Evolutionary conservation across 2,329 filamentous ascomycete genomes (phyloP), one percentile per base, ranked within the genome.

Genomic region (Alternaria metachromatica): DNA sequence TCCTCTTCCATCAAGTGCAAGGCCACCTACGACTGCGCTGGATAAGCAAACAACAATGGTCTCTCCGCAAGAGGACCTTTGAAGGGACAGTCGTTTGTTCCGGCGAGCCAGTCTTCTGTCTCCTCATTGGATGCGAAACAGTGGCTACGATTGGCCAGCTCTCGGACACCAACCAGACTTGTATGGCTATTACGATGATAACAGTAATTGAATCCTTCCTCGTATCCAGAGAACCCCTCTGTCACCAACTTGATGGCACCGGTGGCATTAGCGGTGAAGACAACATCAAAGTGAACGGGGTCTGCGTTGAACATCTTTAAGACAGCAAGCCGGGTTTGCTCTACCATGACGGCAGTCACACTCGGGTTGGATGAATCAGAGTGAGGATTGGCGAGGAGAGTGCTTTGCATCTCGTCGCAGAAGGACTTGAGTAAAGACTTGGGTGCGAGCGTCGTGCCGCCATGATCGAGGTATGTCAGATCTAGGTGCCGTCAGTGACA

Each of bases 231-330:
- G 70, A 97, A 86, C 4, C 89, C 89, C 60, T 98, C 95, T 37
- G 87, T 85, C 1, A 97, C 91, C 4, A 97, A 82, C 79, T 97
- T 98, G 72, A 96, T 89, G 3, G 89, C 94, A 3, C 93, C 94
- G 0, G 95, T 97, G 15, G 95, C 92, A 79, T 98, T 98, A 21
- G 93, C 89, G n/a, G 96, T 93, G 76, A 97, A 98, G 1, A 97
- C 87, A 2, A 97, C 80, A 72, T 97, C 94, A 72, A 94, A 98
- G 5, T 92, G 84, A 7, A 88, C 86, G 6, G 94, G 92, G 65
- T 93, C 88, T 1, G 94, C 94, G 37, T 90, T 89, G 80, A 97
- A 94, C 75, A 96, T 93, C 3, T 84, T 83, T 15, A 98, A 82
- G 2, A 81, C 72, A 66, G 75, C 67, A 58, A 64, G 41, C 65